Base-by-base conservation (phyloP, 140 eudicot species). In the Oenanthe javanica region DNA sequence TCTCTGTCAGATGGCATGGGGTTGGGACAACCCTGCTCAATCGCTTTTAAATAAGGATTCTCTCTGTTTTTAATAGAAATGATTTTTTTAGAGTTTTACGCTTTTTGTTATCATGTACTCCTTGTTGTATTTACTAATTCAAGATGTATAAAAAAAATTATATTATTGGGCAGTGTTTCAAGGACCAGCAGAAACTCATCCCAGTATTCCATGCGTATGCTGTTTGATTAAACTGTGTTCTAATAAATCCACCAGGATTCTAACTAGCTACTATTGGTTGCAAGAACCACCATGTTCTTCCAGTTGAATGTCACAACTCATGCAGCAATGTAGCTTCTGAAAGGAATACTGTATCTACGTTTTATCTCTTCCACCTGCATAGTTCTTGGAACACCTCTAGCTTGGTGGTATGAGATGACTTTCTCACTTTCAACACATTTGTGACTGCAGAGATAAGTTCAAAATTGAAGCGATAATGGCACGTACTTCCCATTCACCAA, bases 1-100 rank as follows among this genome's bases (percentile, higher is more conserved):
- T 63, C 70, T 63, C 70, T 63, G 70, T 63, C 70, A 63, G 70
- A 23, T 36, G 70, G 16, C 70, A 63, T 63, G 70, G 70, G 70
- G 36, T 31, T 31, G 36, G 36, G 36, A 63, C 70, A n/a, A 23
- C 71, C 71, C 71, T 9, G 71, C 71, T 0, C 15, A 10, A 23
- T 63, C 71, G 10, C 8, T 25, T 63, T 63, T 63, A 9, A 63
- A 23, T 25, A 23, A 63, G 40, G 71, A 63, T 23, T 63, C 71
- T 25, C 71, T 63, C 40, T 61, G 12, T 61, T 25, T 63, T 63
- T 63, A 3, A 11, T 63, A 25, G 40, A 63, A 63, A 63, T 25
- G 0, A 9, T 31, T 63, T 23, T 23, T 23, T 23, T 9, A 9
- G 6, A 63, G 40, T 63, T 63, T 8, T n/a, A 63, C 70, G 70